Evolutionary conservation across 2,329 filamentous ascomycete species (phyloP).

Genomic region (Fusarium sp.): DNA sequence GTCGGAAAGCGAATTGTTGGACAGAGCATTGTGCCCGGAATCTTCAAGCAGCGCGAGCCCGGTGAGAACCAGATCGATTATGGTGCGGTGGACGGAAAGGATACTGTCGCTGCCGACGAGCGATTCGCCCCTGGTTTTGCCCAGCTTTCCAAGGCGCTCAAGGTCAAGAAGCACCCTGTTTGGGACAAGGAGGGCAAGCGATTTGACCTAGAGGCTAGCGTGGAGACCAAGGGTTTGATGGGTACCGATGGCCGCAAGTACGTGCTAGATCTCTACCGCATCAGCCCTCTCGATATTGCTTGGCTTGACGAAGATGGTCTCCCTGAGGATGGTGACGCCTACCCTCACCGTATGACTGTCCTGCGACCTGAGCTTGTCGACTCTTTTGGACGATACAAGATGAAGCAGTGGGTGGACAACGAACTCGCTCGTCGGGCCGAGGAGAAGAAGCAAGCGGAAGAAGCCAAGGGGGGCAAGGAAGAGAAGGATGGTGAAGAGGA

Average conservation of each 20-base stretch:
- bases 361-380: constrained; percentile 90
- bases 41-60: constrained; percentile 97
- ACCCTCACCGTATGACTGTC: constrained; percentile 96
- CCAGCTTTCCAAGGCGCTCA: constrained; percentile 87
- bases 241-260: constrained; percentile 97
- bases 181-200: constrained; percentile 96
- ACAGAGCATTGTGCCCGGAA: constrained; percentile 97
- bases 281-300: constrained; percentile 86
- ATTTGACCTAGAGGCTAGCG: constrained; percentile 91
- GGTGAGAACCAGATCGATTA: constrained; percentile 99
- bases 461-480: constrained; percentile 38
- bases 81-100: constrained; percentile 95
- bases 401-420: constrained; percentile 85
- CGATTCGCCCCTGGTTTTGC: constrained; percentile 84
- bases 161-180: constrained; percentile 92
- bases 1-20: constrained; percentile 96
- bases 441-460: constrained; percentile 42
- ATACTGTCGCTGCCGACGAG: constrained; percentile 89
- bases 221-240: constrained; percentile 97
- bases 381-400: constrained; percentile 80
- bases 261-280: constrained; percentile 93
- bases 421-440: constrained; percentile 71
- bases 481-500: constrained; percentile 47
- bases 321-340: constrained; percentile 59
- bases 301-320: constrained; percentile 82